A percentile compares a stretch with the other conserved stretches of the same genome.
Evolutionary conservation across 441 rosid species (phyloP).

Genomic region (Populus hybrid): DNA sequence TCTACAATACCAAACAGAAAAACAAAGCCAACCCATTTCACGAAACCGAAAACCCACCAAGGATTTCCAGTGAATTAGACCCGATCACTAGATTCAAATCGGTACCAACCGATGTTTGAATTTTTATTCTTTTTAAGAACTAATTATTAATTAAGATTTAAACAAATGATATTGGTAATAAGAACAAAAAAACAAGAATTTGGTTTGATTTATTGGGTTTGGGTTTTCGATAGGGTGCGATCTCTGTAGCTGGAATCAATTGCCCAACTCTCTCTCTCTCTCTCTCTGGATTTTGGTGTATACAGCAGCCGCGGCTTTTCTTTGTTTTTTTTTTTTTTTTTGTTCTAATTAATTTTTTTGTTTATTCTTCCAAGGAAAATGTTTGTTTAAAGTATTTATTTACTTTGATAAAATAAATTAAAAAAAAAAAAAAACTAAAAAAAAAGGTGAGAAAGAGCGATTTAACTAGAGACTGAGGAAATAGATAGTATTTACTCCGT

Average conservation of each 20-base stretch:
- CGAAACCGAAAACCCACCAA: conserved; percentile 29
- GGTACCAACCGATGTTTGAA: neutral
- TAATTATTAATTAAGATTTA: neutral
- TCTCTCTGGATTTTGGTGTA: conserved; percentile 22
- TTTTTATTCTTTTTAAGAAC: neutral
- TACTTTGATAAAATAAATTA: no score
- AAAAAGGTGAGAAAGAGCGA: no score
- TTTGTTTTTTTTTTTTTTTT: conserved; percentile 1
- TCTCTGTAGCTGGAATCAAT: conserved; percentile 29
- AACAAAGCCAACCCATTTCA: conserved; percentile 26
- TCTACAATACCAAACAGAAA: conserved; percentile 21
- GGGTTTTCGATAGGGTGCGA: conserved; percentile 13
- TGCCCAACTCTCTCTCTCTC: conserved; percentile 16
- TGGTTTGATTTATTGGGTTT: neutral
- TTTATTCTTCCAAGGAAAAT: no score
- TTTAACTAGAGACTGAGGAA: no score
- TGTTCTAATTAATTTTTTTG: neutral
- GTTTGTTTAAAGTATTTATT: no score
- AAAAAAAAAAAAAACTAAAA: no score
- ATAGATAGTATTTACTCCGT: no score
- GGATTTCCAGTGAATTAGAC: conserved; percentile 35
- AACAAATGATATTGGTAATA: neutral
- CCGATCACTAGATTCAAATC: conserved; percentile 43
- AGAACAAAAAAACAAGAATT: neutral
- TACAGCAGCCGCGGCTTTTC: conserved; percentile 32